Base-by-base conservation (phyloP, 306 rosid genomes). In the Hippophae rhamnoides region DNA sequence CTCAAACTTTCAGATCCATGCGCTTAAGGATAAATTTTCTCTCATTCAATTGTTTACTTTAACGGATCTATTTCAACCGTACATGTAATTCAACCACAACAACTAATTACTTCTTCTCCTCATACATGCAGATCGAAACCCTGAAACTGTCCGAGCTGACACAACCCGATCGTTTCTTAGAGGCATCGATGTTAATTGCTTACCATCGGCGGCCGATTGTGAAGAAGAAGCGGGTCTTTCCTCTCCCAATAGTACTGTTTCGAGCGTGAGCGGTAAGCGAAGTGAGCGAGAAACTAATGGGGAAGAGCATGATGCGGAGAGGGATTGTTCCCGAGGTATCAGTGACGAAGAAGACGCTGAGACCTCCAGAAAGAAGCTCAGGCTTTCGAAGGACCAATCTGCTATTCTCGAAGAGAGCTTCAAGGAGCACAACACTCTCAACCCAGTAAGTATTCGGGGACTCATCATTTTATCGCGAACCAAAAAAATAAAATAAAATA, bases 391-490 rank as follows among this genome's bases (percentile, higher is more conserved):
- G 61, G 99, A 92, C 56, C 99, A 92, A 54, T 84, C 99, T 18
- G 88, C 88, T 63, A 65, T 92, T 52, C 84, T 92, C 8, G 99
- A 92, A 60, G 97, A 92, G 52, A 88, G 94, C 71, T 92, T 92
- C 83, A 92, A 92, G 68, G 97, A 92, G 43, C 99, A 92, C 82
- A 88, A 82, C 72, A 92, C 99, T 61, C 99, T 92, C 26, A 92
- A 88, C 69, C 99, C 99, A 13, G 99, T 92, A 78, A 80, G 93
- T 59, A 2, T 5, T 42, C 6, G 11, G 27, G 47, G 23, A 18
- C 23, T 6, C 1, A 9, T 42, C 42, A 31, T 31, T 31, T 31
- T 31, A 3, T 31, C 38, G 0, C 38, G 38, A 31, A 31, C 38
- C 38, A 18, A 18, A 18, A 18, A 18, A n/a, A n/a, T n/a, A n/a